Evolutionary conservation across 805 yeast genomes (phyloP).

Genomic region (Nakazawaea populi): DNA sequence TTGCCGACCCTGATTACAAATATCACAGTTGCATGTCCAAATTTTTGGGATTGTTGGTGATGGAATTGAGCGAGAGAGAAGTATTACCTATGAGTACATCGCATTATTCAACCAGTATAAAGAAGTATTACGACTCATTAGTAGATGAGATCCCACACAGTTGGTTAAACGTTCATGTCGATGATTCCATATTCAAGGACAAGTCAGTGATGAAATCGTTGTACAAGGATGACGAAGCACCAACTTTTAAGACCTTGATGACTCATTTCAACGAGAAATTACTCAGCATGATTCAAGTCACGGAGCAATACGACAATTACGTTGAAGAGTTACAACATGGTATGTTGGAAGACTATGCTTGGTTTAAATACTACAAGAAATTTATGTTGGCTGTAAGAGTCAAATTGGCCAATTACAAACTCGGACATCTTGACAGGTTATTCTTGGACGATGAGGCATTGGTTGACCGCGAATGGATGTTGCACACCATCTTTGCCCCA

Average conservation of each 20-base stretch:
- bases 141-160: conserved; percentile 19
- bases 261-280: conserved; percentile 8
- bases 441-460: conserved; percentile 45
- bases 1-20: conserved; percentile 46
- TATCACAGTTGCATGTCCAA: conserved; percentile 54
- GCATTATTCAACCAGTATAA: conserved; percentile 42
- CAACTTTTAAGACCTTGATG: conserved; percentile 10
- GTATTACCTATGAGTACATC: conserved; percentile 41
- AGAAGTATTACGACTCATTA: conserved; percentile 25
- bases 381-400: conserved; percentile 51
- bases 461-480: conserved; percentile 50
- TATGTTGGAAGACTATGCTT: conserved; percentile 64
- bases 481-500: conserved; percentile 59
- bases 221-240: conserved; percentile 11
- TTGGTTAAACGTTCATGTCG: conserved; percentile 22
- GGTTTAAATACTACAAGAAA: conserved; percentile 64
- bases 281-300: conserved; percentile 16
- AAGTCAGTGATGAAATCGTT: conserved; percentile 5
- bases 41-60: conserved; percentile 48
- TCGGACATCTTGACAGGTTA: conserved; percentile 49
- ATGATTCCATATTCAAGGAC: conserved; percentile 4
- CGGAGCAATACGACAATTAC: conserved; percentile 42
- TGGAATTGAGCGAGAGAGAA: conserved; percentile 53
- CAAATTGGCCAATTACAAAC: conserved; percentile 45
- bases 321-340: conserved; percentile 41